phyloP scores from a whole-genome alignment of 2,329 filamentous ascomycete species.

The Fusarium gaditjirri region DNA sequence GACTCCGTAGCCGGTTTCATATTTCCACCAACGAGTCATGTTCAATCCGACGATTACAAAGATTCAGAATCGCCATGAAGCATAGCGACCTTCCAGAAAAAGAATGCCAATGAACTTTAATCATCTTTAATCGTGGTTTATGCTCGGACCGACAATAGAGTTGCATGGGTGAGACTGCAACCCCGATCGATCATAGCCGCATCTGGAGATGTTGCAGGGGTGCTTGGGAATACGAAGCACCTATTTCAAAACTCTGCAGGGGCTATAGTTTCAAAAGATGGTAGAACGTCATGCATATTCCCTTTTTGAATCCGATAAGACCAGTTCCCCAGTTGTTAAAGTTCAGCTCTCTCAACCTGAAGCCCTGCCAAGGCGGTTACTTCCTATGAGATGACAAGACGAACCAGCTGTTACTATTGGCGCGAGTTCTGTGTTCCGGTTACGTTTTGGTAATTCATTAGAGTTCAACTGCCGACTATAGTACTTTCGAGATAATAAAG shows the following conservation, averaged over 20 bases:
- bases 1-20: slow-evolving; percentile 17
- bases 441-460: slow-evolving; percentile 11
- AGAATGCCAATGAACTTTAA: not conserved
- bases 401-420: not conserved
- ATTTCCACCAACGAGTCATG: not conserved
- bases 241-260: not conserved
- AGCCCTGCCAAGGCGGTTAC: slow-evolving; percentile 13
- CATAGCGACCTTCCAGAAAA: not conserved
- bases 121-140: not conserved
- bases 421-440: slow-evolving; percentile 7
- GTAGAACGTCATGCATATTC: slow-evolving; percentile 15
- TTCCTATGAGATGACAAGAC: not conserved
- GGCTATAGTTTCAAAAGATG: not conserved
- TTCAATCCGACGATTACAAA: not conserved
- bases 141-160: slow-evolving; percentile 6
- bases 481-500: not conserved
- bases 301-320: slow-evolving; percentile 15
- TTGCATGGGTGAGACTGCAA: not conserved
- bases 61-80: rapidly evolving
- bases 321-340: slow-evolving; percentile 23
- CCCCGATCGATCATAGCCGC: slow-evolving; percentile 5
- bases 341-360: slow-evolving; percentile 9
- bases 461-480: slow-evolving; percentile 5
- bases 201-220: not conserved
- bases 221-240: not conserved